Base-by-base conservation (phyloP, 148 eudicot species). In the Tetragonia tetragonoides region DNA sequence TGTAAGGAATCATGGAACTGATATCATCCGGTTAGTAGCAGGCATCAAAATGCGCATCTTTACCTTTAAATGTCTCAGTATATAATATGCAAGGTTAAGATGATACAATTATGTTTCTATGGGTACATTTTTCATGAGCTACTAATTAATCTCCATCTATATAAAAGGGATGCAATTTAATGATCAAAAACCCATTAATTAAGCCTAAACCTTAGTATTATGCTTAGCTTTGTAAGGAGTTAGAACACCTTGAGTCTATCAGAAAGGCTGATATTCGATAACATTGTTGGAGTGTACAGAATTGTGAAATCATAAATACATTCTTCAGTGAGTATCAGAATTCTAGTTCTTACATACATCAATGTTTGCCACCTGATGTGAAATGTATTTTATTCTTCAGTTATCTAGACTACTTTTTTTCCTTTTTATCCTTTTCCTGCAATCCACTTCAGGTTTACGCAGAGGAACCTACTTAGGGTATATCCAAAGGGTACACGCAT, bases 401-500 rank as follows among this genome's bases (percentile, higher is more conserved):
- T 49, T 49, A 49, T 49, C 10, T 28, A 28, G 34, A 28, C 34
- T 28, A 28, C 34, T 28, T 28, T 28, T 28, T 28, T 28, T 28
- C 7, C 12, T 49, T 49, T 10, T 49, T 49, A 2, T 49, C 11
- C 10, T 23, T 28, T 37, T 54, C 34, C 37, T 20, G 42, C 16
- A 15, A 5, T 21, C n/a, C 34, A 41, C 66, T 69, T 12, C 61
- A 92, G 97, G 77, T 90, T 92, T 76, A 92, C 97, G 5, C 94
- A 85, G 75, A 80, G 77, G 76, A 88, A 90, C 75, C 67, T 92
- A 24, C 86, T 92, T 42, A 88, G 94, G 77, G 79, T 90, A 42
- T 92, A 81, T 62, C 97, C 97, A 0, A 88, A 86, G 80, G 91
- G 91, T 18, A 78, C 82, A 24, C 91, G 94, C 18, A 74, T 92